Base-by-base conservation (phyloP, 2,329 filamentous ascomycete genomes). In the Diaporthe amygdali region DNA sequence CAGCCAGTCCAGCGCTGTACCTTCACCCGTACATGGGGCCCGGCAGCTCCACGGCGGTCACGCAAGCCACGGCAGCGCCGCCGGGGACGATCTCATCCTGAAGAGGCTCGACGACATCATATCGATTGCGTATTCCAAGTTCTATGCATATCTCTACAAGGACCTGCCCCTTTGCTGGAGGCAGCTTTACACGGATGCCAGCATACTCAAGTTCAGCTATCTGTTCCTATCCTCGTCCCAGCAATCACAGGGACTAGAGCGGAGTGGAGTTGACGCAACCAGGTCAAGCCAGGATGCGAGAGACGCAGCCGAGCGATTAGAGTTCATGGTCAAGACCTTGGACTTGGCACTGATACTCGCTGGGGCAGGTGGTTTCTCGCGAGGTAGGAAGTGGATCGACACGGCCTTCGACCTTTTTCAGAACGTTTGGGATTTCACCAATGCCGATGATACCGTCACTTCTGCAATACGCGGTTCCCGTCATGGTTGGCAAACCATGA, bases 321-420 rank as follows among this genome's bases (percentile, higher is more conserved):
- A 89, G 41, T 79, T 85, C 2, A 84, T 93, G 2, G 88, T 97
- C 41, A 86, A 87, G 67, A 82, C 87, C 1, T 85, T 98, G 2
- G 95, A 98, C 76, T 90, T 91, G 79, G 91, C 93, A 0, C 81
- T 97, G 54, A 94, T 97, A 55, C 88, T 95, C 68, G 89, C 93
- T 0, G 93, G 93, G 1, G 92, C 88, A 0, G 89, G 89, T 1
- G 84, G 87, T 0, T 74, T 79, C 37, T 71, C 78, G 1, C 84
- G 93, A 69, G 87, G 88, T 9, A 77, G 81, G 25, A 59, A 15
- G 4, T 89, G 87, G 79, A 84, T 91, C 55, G 85, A 91, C 70
- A 77, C 81, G 51, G 85, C 86, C 0, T 76, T 93, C 30, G 78
- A 80, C 3, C 61, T 84, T 32, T 81, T 89, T 14, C 80, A 82